Base-by-base conservation (phyloP, 2,329 filamentous ascomycete species). In the Nothophaeocryptopus gaeumannii region DNA sequence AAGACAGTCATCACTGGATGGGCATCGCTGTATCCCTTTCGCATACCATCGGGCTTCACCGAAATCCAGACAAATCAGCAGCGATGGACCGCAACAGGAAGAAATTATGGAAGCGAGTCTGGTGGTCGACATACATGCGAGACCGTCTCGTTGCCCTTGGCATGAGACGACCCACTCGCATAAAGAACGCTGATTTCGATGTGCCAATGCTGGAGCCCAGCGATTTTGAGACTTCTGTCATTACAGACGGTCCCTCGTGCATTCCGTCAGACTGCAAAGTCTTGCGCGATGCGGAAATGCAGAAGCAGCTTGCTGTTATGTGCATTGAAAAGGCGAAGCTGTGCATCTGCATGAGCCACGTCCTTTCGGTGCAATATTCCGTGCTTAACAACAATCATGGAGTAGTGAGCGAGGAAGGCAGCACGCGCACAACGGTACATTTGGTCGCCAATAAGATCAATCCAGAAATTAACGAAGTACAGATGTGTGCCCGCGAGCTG, bases 1-100 rank as follows among this genome's bases (percentile, higher is more conserved):
- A 96, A 70, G 92, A 96, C 68, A 96, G 91, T 39, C 96, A 92
- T 88, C 91, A 96, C 67, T 96, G 91, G 92, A 95, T 96, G 88
- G 92, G 92, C 13, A 89, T 96, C 33, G 92, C 91, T 36, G 88
- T 95, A 52, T 96, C 91, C 10, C 76, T 96, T 39, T 91, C 90
- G 45, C 89, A 96, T 69, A 96, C 91, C 10, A 96, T 96, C 57
- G 91, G 92, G 5, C 78, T 96, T 13, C 90, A 97, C 70, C 86
- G 91, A 55, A 88, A 96, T 62, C 89, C 90, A 2, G 80, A 80
- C 29, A 86, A 84, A 50, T 89, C 88, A 8, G 37, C 57, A 12
- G 84, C 81, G 60, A 89, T 96, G 80, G 80, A 86, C 34, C 70
- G 74, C 2, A 78, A 81, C 45, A 86, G 88, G 63, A 87, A 90